These are phyloP conservation scores for Kuraishia piskuri DNA, from an alignment of 805 yeast genomes.

Conservation along the genomic window DNA sequence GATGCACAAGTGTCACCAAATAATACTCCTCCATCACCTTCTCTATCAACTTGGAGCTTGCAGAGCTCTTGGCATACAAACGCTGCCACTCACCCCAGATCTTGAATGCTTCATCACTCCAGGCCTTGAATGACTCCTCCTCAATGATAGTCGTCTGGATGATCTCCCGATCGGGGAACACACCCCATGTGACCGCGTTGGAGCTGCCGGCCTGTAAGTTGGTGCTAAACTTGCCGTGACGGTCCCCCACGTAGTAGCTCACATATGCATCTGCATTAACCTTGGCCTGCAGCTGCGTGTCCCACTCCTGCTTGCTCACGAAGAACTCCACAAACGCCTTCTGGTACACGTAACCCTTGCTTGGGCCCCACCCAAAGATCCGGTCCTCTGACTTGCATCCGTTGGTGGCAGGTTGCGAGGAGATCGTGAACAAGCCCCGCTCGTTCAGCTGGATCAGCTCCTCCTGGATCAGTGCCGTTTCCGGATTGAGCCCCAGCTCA, in stretches of 20 bases:
- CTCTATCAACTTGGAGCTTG: constrained; percentile 54
- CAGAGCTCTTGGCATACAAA: constrained; percentile 53
- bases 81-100: constrained; percentile 92
- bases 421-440: constrained; percentile 72
- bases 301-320: constrained; percentile 68
- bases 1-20: constrained; percentile 81
- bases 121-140: constrained; percentile 85
- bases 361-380: constrained; percentile 97
- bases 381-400: constrained; percentile 72
- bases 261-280: constrained; percentile 41
- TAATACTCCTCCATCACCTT: constrained; percentile 53
- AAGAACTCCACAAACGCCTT: constrained; percentile 91
- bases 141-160: constrained; percentile 90
- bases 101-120: constrained; percentile 92
- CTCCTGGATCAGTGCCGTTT: constrained; percentile 88
- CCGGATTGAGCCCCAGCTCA: constrained; percentile 77
- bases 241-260: constrained; percentile 71
- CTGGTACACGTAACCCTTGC: constrained; percentile 81
- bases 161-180: constrained; percentile 82
- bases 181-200: constrained; percentile 97
- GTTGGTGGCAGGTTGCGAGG: constrained; percentile 94
- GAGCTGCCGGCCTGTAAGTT: constrained; percentile 49
- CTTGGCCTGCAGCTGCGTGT: constrained; percentile 38
- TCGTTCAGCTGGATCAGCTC: constrained; percentile 74
- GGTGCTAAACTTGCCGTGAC: constrained; percentile 46